A percentile compares a stretch with the other conserved stretches of the same genome.
phyloP scores from a whole-genome alignment of 192 early-diverging fungal species.

The Chytriomyces confervae region DNA sequence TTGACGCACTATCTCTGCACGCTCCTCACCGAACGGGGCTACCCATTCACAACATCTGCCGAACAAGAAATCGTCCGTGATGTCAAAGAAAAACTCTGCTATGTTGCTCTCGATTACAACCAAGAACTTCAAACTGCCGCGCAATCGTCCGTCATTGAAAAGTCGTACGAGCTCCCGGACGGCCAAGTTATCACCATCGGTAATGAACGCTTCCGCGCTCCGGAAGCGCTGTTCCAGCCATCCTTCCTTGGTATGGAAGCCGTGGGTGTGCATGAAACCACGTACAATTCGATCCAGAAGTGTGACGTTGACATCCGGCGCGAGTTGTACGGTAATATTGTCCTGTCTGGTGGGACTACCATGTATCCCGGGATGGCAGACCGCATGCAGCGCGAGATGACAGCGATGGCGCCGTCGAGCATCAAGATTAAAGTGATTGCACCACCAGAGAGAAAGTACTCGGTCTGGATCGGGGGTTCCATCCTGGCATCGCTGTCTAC shows the following conservation, averaged over 20 bases:
- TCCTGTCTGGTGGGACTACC: constrained; percentile 58
- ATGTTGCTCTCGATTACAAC: constrained; percentile 60
- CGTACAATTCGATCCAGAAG: constrained; percentile 54
- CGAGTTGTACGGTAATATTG: constrained; percentile 56
- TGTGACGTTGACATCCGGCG: constrained; percentile 58
- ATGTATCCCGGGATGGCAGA: constrained; percentile 62
- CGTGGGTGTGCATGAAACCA: constrained; percentile 53
- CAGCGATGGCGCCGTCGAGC: constrained; percentile 57
- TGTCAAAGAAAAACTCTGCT: constrained; percentile 71
- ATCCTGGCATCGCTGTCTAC: constrained; percentile 66
- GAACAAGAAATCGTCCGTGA: constrained; percentile 69
- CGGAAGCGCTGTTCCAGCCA: constrained; percentile 69
- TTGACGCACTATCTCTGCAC: constrained; percentile 56
- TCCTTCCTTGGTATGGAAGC: constrained; percentile 58
- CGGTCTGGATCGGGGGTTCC: constrained; percentile 71
- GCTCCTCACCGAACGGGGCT: constrained; percentile 66
- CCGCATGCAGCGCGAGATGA: constrained; percentile 62
- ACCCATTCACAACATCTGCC: constrained; percentile 63
- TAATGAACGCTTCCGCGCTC: constrained; percentile 64
- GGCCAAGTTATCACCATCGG: constrained; percentile 67
- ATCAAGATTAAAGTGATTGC: constrained; percentile 68
- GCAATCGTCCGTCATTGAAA: constrained; percentile 48
- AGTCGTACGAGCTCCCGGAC: constrained; percentile 59
- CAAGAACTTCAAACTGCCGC: constrained; percentile 55
- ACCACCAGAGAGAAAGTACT: constrained; percentile 69